These are phyloP conservation scores for Ambrosia artemisiifolia DNA, from an alignment of 129 eudicot species.

Conservation along the genomic window DNA sequence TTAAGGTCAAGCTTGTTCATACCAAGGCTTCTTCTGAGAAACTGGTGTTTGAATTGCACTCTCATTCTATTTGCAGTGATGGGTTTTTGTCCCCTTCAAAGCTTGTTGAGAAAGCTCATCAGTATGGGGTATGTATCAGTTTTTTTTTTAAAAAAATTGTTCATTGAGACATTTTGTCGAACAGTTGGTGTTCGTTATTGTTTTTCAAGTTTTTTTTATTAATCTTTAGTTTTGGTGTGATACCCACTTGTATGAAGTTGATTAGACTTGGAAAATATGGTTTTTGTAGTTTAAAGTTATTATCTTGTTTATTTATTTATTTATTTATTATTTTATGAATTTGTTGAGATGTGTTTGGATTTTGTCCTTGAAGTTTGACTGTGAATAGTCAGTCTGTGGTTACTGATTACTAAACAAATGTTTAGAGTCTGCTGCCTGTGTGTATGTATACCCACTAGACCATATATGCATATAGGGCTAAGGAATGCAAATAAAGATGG, in stretches of 20 bases:
- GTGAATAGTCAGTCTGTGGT: neutral
- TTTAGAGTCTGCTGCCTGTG: neutral
- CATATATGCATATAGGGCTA: neutral
- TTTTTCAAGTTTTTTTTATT: neutral
- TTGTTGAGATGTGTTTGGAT: neutral
- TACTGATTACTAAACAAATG: neutral
- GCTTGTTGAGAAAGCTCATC: slow-evolving; percentile 92
- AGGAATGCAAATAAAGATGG: neutral
- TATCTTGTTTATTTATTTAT: neutral
- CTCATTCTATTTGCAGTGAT: slow-evolving; percentile 87
- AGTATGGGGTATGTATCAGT: slow-evolving; percentile 69
- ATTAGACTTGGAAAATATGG: neutral
- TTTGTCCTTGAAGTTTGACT: neutral
- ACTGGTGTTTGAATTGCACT: slow-evolving; percentile 84
- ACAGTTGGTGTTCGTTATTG: slow-evolving; percentile 20
- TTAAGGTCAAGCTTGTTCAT: slow-evolving; percentile 40
- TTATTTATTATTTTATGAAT: neutral
- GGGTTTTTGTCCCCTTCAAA: slow-evolving; percentile 88
- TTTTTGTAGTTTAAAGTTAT: too few relatives aligned
- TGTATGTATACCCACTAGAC: neutral
- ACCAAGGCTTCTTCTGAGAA: slow-evolving; percentile 59
- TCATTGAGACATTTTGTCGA: slow-evolving; percentile 8
- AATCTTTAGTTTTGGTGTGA: neutral
- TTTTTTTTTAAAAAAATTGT: neutral
- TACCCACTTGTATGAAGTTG: neutral